Base-by-base conservation (phyloP, 768 basidiomycete genomes). In the Solioccasus polychromus region DNA sequence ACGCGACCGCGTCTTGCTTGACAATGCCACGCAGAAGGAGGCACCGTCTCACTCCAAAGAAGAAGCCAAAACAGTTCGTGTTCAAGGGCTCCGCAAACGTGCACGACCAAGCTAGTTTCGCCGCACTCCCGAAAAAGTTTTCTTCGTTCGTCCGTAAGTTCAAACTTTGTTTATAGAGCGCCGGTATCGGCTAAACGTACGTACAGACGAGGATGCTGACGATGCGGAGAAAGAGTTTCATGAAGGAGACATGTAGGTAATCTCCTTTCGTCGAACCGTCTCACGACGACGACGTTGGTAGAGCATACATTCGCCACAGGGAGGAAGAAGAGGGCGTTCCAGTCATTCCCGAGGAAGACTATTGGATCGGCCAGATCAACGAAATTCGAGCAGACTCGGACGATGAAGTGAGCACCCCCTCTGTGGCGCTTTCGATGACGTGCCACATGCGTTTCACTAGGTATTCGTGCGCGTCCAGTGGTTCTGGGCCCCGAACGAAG, bases 381-480 rank as follows among this genome's bases (percentile, higher is more conserved):
- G 75, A 74, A 8, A 78, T 82, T 17, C 65, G 75, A 11, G 45
- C 49, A 39, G 34, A 56, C 43, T 9, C 50, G 8, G 60, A 68
- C 5, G 62, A 54, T 2, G 55, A 70, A 55, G 55, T 76, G 44
- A 36, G 66, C 15, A 34, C 18, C 2, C 15, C 7, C 2, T 10
- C 5, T 23, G 18, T 35, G 12, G 14, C 22, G 14, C 22, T 28
- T 18, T 35, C 2, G 11, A 31, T 32, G 6, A 43, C 5, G 10
- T 17, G n/a, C n/a, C 2, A 12, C 2, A 19, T 31, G 10, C 7
- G 12, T 17, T 10, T 23, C 26, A 6, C 32, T 35, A 83, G 74
- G 80, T 82, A 0, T 82, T 78, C 77, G 70, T 66, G 0, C 58
- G 51, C 9, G 70, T 83, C 0, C 71, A 76, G 38, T 84, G 82